Evolutionary conservation across 306 rosid genomes (phyloP).

Genomic region (Argentina anserina): DNA sequence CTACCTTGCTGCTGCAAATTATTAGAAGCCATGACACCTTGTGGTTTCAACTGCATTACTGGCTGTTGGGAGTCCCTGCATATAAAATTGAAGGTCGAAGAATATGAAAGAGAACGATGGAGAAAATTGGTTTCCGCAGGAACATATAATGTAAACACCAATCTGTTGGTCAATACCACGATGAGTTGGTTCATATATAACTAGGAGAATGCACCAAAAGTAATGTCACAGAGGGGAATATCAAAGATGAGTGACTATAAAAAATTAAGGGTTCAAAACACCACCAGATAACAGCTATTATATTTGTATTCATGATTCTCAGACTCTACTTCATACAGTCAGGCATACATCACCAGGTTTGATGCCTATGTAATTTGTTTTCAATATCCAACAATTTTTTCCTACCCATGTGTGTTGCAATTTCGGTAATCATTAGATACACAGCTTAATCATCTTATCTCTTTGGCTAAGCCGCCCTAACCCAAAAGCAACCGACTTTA

Average conservation of each 20-base stretch:
- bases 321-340: neutral
- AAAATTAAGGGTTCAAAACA: neutral
- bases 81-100: constrained; percentile 10
- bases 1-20: constrained; percentile 49
- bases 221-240: neutral
- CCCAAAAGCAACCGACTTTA: neutral
- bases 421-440: neutral
- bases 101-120: constrained; percentile 4
- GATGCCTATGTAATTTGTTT: neutral
- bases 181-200: neutral
- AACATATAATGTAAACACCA: neutral
- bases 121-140: neutral
- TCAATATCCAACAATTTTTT: neutral
- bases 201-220: neutral
- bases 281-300: neutral
- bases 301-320: neutral
- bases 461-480: neutral
- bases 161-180: neutral
- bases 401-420: neutral
- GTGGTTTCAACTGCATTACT: constrained; percentile 43
- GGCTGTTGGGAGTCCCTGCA: constrained; percentile 40
- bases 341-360: neutral
- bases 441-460: neutral
- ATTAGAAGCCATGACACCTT: constrained; percentile 33
- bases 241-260: neutral